phyloP scores from a whole-genome alignment of 140 eudicot species.

The Stevia rebaudiana region DNA sequence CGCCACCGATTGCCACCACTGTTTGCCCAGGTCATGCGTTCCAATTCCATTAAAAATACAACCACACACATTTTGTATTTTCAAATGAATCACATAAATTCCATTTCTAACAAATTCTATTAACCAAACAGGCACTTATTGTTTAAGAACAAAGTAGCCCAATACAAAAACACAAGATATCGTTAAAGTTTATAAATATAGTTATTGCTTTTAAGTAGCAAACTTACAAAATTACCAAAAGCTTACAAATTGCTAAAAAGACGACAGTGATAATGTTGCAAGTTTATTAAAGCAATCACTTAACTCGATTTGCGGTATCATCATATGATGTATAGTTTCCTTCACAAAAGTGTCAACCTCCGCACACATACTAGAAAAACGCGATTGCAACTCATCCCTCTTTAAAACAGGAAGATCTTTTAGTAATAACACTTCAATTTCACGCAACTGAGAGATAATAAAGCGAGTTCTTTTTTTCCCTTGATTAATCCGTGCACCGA shows the following conservation, averaged over 20 bases:
- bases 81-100: too few relatives aligned
- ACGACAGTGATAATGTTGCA: not conserved
- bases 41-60: too few relatives aligned
- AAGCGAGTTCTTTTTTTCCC: not conserved
- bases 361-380: constrained; percentile 3
- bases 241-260: not conserved
- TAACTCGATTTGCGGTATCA: not conserved
- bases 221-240: too few relatives aligned
- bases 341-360: constrained; percentile 1
- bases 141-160: too few relatives aligned
- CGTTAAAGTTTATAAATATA: too few relatives aligned
- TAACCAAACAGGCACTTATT: too few relatives aligned
- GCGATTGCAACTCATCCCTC: not conserved
- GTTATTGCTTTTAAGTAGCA: too few relatives aligned
- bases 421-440: not conserved
- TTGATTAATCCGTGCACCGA: not conserved
- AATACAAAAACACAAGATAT: too few relatives aligned
- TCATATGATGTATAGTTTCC: not conserved
- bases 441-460: not conserved
- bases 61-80: too few relatives aligned
- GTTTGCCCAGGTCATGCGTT: too few relatives aligned
- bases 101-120: too few relatives aligned
- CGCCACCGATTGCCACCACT: too few relatives aligned
- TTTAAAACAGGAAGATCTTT: not conserved
- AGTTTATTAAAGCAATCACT: not conserved